Conservation (phyloP, 2,329 filamentous ascomycete genomes). For the Tolypocladium sp. region DNA sequence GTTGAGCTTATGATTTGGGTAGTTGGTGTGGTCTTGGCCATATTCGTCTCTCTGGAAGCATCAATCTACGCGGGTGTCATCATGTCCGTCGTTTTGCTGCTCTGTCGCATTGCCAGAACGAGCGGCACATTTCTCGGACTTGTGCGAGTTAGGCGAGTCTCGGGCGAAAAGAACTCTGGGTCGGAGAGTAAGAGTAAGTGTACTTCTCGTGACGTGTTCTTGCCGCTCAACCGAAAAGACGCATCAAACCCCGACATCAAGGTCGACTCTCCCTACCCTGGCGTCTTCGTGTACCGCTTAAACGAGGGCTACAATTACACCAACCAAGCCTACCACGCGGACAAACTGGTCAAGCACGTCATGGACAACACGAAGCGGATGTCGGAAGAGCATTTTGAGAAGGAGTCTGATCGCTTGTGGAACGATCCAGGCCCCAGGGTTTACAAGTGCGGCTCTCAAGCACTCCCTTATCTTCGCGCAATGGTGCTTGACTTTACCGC, state of each 20-base stretch:
- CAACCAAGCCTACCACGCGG: constrained; percentile 39
- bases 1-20: constrained; percentile 70
- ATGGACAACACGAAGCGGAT: constrained; percentile 30
- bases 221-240: constrained; percentile 31
- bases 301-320: constrained; percentile 43
- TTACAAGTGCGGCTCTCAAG: constrained; percentile 14
- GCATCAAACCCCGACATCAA: constrained; percentile 34
- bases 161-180: neutral
- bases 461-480: constrained; percentile 39
- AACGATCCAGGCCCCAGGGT: constrained; percentile 37
- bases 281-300: constrained; percentile 43
- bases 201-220: constrained; percentile 23
- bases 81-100: constrained; percentile 30
- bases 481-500: constrained; percentile 49
- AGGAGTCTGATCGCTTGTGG: constrained; percentile 40
- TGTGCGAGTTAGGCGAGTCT: constrained; percentile 14
- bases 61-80: constrained; percentile 40
- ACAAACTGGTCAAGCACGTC: constrained; percentile 29
- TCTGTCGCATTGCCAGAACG: constrained; percentile 35
- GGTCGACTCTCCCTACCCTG: constrained; percentile 34
- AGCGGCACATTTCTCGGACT: constrained; percentile 37
- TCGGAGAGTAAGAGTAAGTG: neutral
- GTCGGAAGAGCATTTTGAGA: constrained; percentile 24
- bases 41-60: constrained; percentile 40
- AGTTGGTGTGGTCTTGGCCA: constrained; percentile 53